Percentiles rank a stretch among this genome's conserved stretches.
Conservation (phyloP, 2,329 filamentous ascomycete genomes). For the Nakataea oryzae region DNA sequence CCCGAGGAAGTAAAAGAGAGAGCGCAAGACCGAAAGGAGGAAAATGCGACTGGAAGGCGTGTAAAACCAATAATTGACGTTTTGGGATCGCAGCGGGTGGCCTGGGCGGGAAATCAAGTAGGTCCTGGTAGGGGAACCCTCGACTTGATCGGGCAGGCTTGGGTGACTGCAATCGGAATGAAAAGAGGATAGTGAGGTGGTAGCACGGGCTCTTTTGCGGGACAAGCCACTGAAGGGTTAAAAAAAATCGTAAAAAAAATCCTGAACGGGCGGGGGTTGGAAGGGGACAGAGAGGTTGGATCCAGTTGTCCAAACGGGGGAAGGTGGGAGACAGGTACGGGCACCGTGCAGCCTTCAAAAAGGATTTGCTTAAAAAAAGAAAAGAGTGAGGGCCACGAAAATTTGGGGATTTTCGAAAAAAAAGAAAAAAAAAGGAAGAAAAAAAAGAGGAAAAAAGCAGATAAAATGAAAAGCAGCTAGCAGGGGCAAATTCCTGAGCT, state of each 20-base stretch:
- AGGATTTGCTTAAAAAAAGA: neutral
- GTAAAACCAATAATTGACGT: slow-evolving; percentile 10
- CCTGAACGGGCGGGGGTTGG: slow-evolving; percentile 11
- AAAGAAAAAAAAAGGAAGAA: slow-evolving; percentile 4
- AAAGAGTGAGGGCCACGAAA: neutral
- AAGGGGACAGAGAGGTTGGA: slow-evolving; percentile 17
- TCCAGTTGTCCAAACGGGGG: slow-evolving; percentile 16
- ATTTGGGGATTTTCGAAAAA: neutral
- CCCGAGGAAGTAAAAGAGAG: slow-evolving; percentile 6
- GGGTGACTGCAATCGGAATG: slow-evolving; percentile 35
- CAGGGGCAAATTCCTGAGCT: neutral
- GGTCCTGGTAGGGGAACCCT: slow-evolving; percentile 22
- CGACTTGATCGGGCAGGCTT: slow-evolving; percentile 29
- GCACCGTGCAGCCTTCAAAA: slow-evolving; percentile 3
- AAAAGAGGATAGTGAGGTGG: slow-evolving; percentile 40
- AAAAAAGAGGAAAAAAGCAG: slow-evolving; percentile 3
- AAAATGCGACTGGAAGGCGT: neutral
- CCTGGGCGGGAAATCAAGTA: slow-evolving; percentile 28
- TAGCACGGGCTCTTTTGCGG: slow-evolving; percentile 30
- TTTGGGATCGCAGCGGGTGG: slow-evolving; percentile 21
- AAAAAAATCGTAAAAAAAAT: slow-evolving; percentile 25
- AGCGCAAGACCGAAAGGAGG: neutral
- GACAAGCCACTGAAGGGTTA: slow-evolving; percentile 27
- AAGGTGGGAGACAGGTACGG: slow-evolving; percentile 13
- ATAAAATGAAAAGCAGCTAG: slow-evolving; percentile 7